Evolutionary conservation across 371 early-diverging fungal species (phyloP).

Genomic region (Mortierella sp.): DNA sequence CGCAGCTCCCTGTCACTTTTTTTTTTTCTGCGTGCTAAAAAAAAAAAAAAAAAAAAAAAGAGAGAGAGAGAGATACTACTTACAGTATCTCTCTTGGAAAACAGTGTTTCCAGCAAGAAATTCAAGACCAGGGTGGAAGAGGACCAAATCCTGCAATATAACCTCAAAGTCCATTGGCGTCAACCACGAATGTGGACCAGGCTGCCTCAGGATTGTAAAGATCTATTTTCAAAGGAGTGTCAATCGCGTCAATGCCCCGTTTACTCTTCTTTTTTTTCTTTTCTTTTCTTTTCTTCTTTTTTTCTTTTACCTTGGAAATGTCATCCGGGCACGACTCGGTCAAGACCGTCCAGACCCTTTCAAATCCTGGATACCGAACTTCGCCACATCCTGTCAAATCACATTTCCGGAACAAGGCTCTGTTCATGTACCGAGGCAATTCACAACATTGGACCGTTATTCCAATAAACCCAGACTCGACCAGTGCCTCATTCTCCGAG

Average conservation of each 20-base stretch:
- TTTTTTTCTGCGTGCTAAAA: background rate
- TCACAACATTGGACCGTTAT: slow-evolving; percentile 65
- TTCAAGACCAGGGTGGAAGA: slow-evolving; percentile 87
- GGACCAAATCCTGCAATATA: slow-evolving; percentile 66
- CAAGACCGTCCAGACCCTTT: slow-evolving; percentile 35
- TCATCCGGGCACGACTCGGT: slow-evolving; percentile 35
- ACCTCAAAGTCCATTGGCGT: slow-evolving; percentile 56
- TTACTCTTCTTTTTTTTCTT: background rate
- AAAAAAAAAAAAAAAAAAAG: slow-evolving; percentile 6
- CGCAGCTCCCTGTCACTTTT: background rate
- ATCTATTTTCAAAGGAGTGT: slow-evolving; percentile 59
- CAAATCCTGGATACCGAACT: slow-evolving; percentile 37
- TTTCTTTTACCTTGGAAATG: slow-evolving; percentile 37
- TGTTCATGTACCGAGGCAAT: slow-evolving; percentile 69
- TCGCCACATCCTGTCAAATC: slow-evolving; percentile 33
- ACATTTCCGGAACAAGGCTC: slow-evolving; percentile 67
- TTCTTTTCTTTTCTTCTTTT: slow-evolving; percentile 22
- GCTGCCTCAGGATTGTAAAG: slow-evolving; percentile 33
- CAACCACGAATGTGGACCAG: slow-evolving; percentile 25
- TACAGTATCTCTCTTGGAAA: slow-evolving; percentile 87
- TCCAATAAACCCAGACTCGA: slow-evolving; percentile 61
- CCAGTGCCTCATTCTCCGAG: slow-evolving; percentile 38
- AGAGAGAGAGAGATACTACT: slow-evolving; percentile 11
- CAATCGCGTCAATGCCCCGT: slow-evolving; percentile 58
- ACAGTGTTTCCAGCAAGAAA: slow-evolving; percentile 80